Evolutionary conservation across 2,329 filamentous ascomycete genomes (phyloP), one percentile per base, ranked within the genome.

Genomic region (Trichocomaceae sp.): DNA sequence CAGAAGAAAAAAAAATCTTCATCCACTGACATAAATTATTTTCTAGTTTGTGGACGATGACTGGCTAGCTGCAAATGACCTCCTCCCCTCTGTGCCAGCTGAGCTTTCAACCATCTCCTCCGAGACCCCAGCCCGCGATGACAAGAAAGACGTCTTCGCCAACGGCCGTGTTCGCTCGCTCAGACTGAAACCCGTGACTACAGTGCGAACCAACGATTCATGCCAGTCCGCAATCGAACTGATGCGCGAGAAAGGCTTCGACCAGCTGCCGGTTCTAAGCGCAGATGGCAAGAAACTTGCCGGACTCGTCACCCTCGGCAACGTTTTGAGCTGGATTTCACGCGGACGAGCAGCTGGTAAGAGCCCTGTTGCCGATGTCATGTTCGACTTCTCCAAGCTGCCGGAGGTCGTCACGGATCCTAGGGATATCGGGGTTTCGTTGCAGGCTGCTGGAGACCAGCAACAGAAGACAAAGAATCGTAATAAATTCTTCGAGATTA

Each of bases 241-340:
- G 58, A 97, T 99, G 93, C 89, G 92, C 62, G 93, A 99, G 67
- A 95, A 93, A 76, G 90, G 90, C 59, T 99, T 96, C 70, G 95
- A 99, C 68, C 95, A 99, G 75, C 86, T 99, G 42, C 93, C 93
- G 44, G 93, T 99, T 15, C 85, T 95, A 8, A 80, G 84, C 0
- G 75, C 84, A 17, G 81, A 81, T 4, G 83, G 83, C 58, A 81
- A 78, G 59, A 85, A 83, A 65, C 86, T 99, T 6, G 90, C 95
- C 50, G 93, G 93, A 33, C 83, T 99, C 6, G 88, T 99, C 39
- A 99, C 93, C 0, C 83, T 99, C 26, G 93, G 95, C 45, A 97
- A 99, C 73, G 80, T 97, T 52, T 84, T 99, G 50, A 91, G 86
- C 65, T 93, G 90, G 76, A 87, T 99, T 65, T 91, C 88, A 1